Evolutionary conservation across 352 stramenopile species (phyloP), one percentile per base, ranked within the genome.

Genomic region (Phytophthora meadii): DNA sequence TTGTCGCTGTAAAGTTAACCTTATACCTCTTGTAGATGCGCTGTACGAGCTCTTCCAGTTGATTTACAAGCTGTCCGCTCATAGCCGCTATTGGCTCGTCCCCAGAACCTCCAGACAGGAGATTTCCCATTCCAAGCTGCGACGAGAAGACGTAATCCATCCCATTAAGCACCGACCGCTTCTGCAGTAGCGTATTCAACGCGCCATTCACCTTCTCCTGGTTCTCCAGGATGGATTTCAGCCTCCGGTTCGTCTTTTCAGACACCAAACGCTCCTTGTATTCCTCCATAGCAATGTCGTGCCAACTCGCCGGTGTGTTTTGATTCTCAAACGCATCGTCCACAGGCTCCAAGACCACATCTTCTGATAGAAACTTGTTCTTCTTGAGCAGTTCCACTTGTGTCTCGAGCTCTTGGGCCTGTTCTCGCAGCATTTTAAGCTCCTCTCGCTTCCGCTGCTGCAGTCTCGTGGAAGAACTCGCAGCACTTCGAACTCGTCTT

Each of bases 391-490:
- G 1, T 24, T 53, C 37, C 17, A 77, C 48, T 19, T 74, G 58
- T 5, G 47, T 15, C 28, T 77, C 68, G 3, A 77, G 68, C 27
- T 70, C 54, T n/a, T 56, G 58, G 0, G 49, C 64, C 36, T 74
- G 28, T 22, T 70, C 58, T 37, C 64, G 51, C n/a, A 77, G 64
- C 8, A 54, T 54, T 32, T 62, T 57, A 32, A 77, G 59, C 54
- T 77, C 68, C 15, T 58, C 68, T 37, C 45, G 40, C 30, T 77
- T 77, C 3, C 57, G 57, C 17, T 71, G 68, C 50, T 74, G 64
- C 0, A 70, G 58, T 50, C 48, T 49, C 6, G 68, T 77, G 0
- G 64, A 74, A 1, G 64, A 73, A 5, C 58, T 70, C 1, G 51
- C 48, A 10, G 42, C 58, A n/a, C 49, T 77, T 59, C 64, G 49